Evolutionary conservation across 78 protist species (phyloP).

Genomic region (Guillardia theta): DNA sequence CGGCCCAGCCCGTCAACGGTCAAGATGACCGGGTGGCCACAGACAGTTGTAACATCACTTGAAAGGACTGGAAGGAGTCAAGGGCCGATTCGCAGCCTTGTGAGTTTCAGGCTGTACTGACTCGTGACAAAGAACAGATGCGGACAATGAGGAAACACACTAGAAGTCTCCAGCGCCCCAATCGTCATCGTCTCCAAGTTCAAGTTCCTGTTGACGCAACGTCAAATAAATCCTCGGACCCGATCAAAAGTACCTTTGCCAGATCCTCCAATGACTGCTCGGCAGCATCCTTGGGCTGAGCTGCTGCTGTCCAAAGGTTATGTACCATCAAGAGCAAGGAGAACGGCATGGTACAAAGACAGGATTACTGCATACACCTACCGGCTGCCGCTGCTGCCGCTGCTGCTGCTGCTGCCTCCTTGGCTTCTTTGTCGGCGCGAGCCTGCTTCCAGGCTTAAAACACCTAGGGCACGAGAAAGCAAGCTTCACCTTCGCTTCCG

Average conservation of each 20-base stretch:
- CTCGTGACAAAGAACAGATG: no score
- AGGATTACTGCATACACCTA: no score
- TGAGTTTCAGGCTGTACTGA: no score
- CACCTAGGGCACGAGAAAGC: not conserved
- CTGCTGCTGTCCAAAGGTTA: not conserved
- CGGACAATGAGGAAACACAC: not conserved
- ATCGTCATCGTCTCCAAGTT: constrained; percentile 16
- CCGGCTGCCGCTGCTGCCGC: not conserved
- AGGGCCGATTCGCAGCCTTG: not conserved
- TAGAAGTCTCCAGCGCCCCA: not conserved
- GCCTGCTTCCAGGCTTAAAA: not conserved
- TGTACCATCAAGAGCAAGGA: no score
- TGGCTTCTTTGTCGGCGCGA: not conserved
- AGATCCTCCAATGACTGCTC: not conserved
- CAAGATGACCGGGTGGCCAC: not conserved
- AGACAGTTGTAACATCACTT: not conserved
- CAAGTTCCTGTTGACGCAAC: no score
- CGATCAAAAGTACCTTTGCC: no score
- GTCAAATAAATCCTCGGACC: no score
- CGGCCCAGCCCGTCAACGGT: no score
- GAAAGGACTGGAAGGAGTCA: not conserved
- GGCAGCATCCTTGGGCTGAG: not conserved
- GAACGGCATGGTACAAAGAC: no score
- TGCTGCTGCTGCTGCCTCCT: not conserved
- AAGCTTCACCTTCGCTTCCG: not conserved